Base-by-base conservation (phyloP, 805 yeast genomes). In the Ogataea trehalophila region DNA sequence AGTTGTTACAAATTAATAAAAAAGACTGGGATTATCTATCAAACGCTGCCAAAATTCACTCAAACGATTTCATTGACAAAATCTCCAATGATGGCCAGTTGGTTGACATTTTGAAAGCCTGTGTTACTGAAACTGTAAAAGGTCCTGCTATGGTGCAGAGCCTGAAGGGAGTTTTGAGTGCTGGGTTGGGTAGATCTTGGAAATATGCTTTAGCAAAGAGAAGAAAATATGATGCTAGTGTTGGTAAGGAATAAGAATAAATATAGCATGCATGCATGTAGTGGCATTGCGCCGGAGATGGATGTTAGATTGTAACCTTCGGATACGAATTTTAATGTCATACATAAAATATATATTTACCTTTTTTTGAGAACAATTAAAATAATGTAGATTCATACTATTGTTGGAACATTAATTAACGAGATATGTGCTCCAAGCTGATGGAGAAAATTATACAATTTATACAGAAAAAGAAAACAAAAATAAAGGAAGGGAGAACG, bases 161-260 rank as follows among this genome's bases (percentile, higher is more conserved):
- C 31, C 53, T 80, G 16, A 90, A 92, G 64, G 99, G 99, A 0
- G 58, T 92, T 1, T 69, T 88, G 38, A 89, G 96, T 3, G 97
- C 98, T 1, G 99, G 99, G 1, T 43, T 86, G 1, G 61, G 70
- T 17, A 87, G 85, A 61, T 80, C 91, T 11, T 61, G 81, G 43
- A 78, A 75, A 58, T 91, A 91, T 64, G 91, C 95, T 5, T 69
- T 77, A 65, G 95, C 88, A 42, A 91, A 91, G 66, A 68, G 74
- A 45, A 54, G 57, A 20, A 76, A 76, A 53, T 61, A 65, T 39
- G 35, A 44, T 38, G 47, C 45, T 39, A 34, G 33, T 15, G 22
- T 26, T 26, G 9, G 9, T 26, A 26, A 26, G 31, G 11, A 26
- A 9, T 26, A 26, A 26, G 11, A 9, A 26, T 26, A 20, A 20